Percentiles rank a stretch among this genome's conserved stretches.
Evolutionary conservation across 805 yeast species (phyloP).

Genomic region (Yueomyces sinensis): DNA sequence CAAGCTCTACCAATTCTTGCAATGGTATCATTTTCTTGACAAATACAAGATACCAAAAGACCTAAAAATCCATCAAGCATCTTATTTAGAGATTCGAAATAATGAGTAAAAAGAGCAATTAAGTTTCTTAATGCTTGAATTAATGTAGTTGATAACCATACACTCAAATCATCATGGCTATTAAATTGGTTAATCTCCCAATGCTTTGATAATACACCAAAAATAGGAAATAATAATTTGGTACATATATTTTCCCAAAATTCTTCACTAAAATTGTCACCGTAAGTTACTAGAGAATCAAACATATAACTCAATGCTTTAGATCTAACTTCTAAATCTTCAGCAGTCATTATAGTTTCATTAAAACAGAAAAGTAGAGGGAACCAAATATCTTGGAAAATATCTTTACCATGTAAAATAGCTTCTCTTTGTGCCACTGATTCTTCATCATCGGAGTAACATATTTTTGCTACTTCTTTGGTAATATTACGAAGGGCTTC

Average conservation of each 20-base stretch:
- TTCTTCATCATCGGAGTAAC: slow-evolving; percentile 15
- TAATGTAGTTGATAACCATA: slow-evolving; percentile 93
- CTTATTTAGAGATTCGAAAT: slow-evolving; percentile 61
- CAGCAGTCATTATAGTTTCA: slow-evolving; percentile 84
- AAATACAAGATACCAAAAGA: slow-evolving; percentile 72
- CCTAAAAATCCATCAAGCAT: slow-evolving; percentile 70
- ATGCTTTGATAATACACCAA: slow-evolving; percentile 60
- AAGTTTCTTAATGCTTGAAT: slow-evolving; percentile 88
- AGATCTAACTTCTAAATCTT: slow-evolving; percentile 87
- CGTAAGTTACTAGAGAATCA: slow-evolving; percentile 67
- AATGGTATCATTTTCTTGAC: slow-evolving; percentile 94
- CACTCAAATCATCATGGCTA: slow-evolving; percentile 74
- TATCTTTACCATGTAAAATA: slow-evolving; percentile 26
- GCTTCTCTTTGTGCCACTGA: slow-evolving; percentile 8
- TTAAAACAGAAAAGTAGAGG: slow-evolving; percentile 79
- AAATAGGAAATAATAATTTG: slow-evolving; percentile 78
- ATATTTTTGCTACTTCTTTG: slow-evolving; percentile 39
- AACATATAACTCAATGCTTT: slow-evolving; percentile 74
- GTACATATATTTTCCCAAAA: slow-evolving; percentile 79
- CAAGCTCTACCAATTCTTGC: slow-evolving; percentile 91
- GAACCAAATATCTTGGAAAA: slow-evolving; percentile 58
- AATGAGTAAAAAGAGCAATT: slow-evolving; percentile 71
- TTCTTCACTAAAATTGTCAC: slow-evolving; percentile 54
- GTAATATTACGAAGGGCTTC: slow-evolving; percentile 57
- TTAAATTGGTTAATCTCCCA: slow-evolving; percentile 59